Conservation (phyloP, 768 basidiomycete genomes). For the Russula griseocarnosa region DNA sequence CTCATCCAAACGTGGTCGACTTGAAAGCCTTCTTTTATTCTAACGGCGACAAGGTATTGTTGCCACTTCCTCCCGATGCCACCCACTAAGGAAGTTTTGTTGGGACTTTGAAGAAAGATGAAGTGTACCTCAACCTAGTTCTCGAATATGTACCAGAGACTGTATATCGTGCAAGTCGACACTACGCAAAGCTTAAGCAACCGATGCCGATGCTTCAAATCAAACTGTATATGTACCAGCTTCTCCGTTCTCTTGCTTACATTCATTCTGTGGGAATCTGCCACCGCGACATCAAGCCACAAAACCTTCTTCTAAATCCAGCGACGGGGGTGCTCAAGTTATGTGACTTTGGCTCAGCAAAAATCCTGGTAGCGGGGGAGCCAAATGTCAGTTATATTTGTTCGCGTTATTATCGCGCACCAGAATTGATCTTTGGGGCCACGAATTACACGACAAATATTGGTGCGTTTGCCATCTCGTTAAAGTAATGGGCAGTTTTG, state of each 20-base stretch:
- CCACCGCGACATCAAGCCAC: conserved; percentile 99
- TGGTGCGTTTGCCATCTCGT: conserved; percentile 50
- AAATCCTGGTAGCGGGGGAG: conserved; percentile 96
- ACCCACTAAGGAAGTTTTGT: background rate
- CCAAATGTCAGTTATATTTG: conserved; percentile 99
- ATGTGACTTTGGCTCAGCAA: conserved; percentile 98
- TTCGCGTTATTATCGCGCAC: conserved; percentile 98
- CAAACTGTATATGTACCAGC: conserved; percentile 99
- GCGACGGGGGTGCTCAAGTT: conserved; percentile 95
- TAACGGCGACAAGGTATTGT: conserved; percentile 91
- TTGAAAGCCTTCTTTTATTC: conserved; percentile 98
- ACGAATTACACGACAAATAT: conserved; percentile 99
- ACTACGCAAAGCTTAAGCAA: conserved; percentile 99
- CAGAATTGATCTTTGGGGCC: conserved; percentile 98
- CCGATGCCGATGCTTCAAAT: conserved; percentile 99
- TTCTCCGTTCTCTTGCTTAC: conserved; percentile 96
- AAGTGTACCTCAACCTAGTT: conserved; percentile 98
- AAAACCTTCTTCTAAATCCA: conserved; percentile 96
- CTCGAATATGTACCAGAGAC: conserved; percentile 99
- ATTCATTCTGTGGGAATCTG: conserved; percentile 99
- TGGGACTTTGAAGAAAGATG: conserved; percentile 75
- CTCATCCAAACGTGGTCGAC: conserved; percentile 97
- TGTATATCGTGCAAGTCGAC: conserved; percentile 96
- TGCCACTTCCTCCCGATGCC: background rate
- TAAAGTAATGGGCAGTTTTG: background rate